Conservation (phyloP, 176 grass and related monocot genomes). For the Aegilops umbellulata region DNA sequence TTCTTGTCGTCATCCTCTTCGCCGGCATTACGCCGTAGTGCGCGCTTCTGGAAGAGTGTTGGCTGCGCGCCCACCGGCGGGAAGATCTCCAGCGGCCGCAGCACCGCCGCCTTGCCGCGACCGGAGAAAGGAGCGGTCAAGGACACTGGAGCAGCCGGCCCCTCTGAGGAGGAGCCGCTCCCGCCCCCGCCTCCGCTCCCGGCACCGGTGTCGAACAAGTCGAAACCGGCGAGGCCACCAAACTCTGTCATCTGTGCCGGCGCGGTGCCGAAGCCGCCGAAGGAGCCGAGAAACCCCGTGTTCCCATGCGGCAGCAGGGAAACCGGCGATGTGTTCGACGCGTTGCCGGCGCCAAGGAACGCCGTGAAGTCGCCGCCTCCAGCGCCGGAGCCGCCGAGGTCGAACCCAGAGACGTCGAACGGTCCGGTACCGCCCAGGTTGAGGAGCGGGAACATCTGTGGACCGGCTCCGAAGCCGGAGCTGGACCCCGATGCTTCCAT, state of each 20-base stretch:
- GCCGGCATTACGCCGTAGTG: constrained; percentile 68
- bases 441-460: constrained; percentile 55
- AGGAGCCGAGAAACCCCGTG: constrained; percentile 40
- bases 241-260: constrained; percentile 40
- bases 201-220: constrained; percentile 50
- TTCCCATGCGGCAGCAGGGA: constrained; percentile 34
- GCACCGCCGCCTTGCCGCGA: constrained; percentile 61
- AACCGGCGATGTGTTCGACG: constrained; percentile 31
- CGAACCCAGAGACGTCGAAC: constrained; percentile 68
- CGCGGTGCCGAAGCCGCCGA: constrained; percentile 65
- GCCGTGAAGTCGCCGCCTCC: constrained; percentile 21
- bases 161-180: constrained; percentile 15
- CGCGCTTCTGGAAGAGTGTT: constrained; percentile 97
- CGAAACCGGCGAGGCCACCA: constrained; percentile 43
- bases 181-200: not conserved
- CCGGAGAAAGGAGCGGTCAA: constrained; percentile 40
- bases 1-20: constrained; percentile 69
- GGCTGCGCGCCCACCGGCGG: constrained; percentile 81
- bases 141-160: constrained; percentile 4
- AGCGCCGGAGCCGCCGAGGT: constrained; percentile 45
- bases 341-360: constrained; percentile 29
- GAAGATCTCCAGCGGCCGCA: constrained; percentile 84
- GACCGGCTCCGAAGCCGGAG: constrained; percentile 2
- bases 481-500: not conserved
- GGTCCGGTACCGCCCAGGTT: constrained; percentile 35